Base-by-base conservation (phyloP, 371 early-diverging fungal genomes). In the Basidiobolus meristosporus region DNA sequence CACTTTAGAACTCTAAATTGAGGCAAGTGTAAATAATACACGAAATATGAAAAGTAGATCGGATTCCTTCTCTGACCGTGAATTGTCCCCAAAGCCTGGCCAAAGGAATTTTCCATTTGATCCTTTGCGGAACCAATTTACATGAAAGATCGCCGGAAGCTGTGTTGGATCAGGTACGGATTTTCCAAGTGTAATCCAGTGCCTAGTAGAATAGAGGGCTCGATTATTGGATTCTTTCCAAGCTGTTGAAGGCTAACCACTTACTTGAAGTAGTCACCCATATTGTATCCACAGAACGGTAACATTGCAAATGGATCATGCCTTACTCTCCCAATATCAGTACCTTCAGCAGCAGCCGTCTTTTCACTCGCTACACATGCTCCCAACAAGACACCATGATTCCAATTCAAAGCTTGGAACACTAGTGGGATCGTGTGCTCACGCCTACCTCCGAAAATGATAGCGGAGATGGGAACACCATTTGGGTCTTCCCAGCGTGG, bases 231-330 rank as follows among this genome's bases (percentile, higher is more conserved):
- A n/a, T n/a, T n/a, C n/a, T n/a, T n/a, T n/a, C n/a, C n/a, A n/a
- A n/a, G 5, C 9, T 26, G 26, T 26, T 26, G 26, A 3, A 26
- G 26, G 26, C 26, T 9, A 5, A 5, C 9, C 9, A 26, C 26
- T 26, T 26, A 26, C 26, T 26, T 26, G 26, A 26, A 60, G 43
- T 60, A 60, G 37, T 60, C 60, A 1, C 53, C 60, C 60, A 60
- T 60, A 36, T 60, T 59, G 43, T 60, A 60, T 40, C 60, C 60
- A 40, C 45, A 51, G 48, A 60, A 60, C 14, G 60, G 60, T 10
- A 57, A 48, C 60, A 60, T 60, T 10, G 61, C 60, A 39, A 60
- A 60, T 6, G 60, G 60, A 41, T 60, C 60, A 31, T 47, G 59
- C 50, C 54, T 36, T 12, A 54, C 39, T 28, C 47, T 45, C 7